Base-by-base conservation (phyloP, 345 rosid species). In the Nasturtium officinale region DNA sequence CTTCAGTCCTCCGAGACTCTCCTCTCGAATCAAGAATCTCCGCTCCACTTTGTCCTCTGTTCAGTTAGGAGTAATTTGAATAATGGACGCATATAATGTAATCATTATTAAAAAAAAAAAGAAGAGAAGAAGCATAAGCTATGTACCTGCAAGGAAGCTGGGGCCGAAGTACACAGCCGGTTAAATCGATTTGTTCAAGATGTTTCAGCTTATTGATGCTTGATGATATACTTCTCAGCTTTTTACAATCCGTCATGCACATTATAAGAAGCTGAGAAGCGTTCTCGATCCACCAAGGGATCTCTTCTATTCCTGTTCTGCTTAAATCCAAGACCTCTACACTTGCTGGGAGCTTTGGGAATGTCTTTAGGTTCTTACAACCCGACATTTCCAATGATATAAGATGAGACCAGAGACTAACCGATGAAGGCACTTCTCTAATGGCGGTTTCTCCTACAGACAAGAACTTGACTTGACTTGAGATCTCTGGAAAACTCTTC, bases 381-480 rank as follows among this genome's bases (percentile, higher is more conserved):
- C 72, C 72, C 1, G 62, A 5, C 62, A 67, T 67, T 40, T 67
- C 72, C 53, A 67, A 28, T 1, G 63, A 55, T 17, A 67, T 12
- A 16, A 67, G 63, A 4, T 9, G 72, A 11, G 72, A 2, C 8
- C 72, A 67, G 0, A 28, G 2, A 1, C 2, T 26, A 3, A 54
- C 8, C 3, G 9, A 0, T 42, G 63, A 42, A 68, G 72, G 72
- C 15, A 68, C 72, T 68, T 68, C 3, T 20, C 28, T 63, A 54
- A 68, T 28, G 9, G 62, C 53, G 2, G 63, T 68, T 55, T 68
- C 62, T 0, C 63, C 72, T 7, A 55, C 13, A 18, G 53, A 68
- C 53, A 68, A 3, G 72, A 67, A 53, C 2, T 53, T 17, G 11
- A 65, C 9, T n/a, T 54, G 62, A 4, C 5, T 67, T 53, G 72